Conservation (phyloP, 352 stramenopile species). For the Pythium coloratum region DNA sequence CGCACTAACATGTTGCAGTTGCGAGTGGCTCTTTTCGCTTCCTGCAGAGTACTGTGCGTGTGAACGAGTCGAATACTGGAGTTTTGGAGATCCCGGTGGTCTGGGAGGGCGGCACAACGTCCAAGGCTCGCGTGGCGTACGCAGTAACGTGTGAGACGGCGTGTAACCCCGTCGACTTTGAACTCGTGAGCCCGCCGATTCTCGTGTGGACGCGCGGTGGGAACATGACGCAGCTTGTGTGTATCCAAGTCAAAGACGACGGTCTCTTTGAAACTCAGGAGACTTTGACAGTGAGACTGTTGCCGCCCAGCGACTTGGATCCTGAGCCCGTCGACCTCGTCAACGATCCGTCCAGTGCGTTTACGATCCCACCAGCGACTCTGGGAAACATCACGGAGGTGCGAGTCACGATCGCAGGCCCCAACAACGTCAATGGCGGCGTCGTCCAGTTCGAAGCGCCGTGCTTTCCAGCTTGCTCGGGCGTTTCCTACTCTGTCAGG, state of each 20-base stretch:
- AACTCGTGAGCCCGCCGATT: slow-evolving; percentile 34
- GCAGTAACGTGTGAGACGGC: slow-evolving; percentile 47
- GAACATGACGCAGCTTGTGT: slow-evolving; percentile 41
- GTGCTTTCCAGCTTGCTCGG: slow-evolving; percentile 66
- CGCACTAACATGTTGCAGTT: slow-evolving; percentile 32
- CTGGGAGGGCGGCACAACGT: slow-evolving; percentile 60
- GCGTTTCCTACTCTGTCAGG: slow-evolving; percentile 41
- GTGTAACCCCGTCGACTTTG: slow-evolving; percentile 43
- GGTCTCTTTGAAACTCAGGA: slow-evolving; percentile 52
- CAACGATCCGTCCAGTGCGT: slow-evolving; percentile 31
- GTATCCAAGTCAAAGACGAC: slow-evolving; percentile 44
- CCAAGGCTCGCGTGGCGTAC: slow-evolving; percentile 42
- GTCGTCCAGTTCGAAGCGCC: slow-evolving; percentile 60
- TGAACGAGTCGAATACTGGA: slow-evolving; percentile 31
- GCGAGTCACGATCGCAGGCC: slow-evolving; percentile 53
- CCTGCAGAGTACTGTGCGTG: slow-evolving; percentile 31
- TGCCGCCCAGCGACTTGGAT: slow-evolving; percentile 25
- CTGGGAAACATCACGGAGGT: slow-evolving; percentile 47
- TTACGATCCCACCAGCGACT: slow-evolving; percentile 29
- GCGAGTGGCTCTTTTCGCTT: slow-evolving; percentile 54
- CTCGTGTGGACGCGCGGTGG: slow-evolving; percentile 49
- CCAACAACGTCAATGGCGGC: slow-evolving; percentile 55
- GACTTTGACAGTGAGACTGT: slow-evolving; percentile 47
- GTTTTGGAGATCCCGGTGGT: slow-evolving; percentile 49
- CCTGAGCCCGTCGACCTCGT: background rate